Evolutionary conservation across 257 asterid genomes (phyloP), one percentile per base, ranked within the genome.

Genomic region (Scutellaria galericulata): DNA sequence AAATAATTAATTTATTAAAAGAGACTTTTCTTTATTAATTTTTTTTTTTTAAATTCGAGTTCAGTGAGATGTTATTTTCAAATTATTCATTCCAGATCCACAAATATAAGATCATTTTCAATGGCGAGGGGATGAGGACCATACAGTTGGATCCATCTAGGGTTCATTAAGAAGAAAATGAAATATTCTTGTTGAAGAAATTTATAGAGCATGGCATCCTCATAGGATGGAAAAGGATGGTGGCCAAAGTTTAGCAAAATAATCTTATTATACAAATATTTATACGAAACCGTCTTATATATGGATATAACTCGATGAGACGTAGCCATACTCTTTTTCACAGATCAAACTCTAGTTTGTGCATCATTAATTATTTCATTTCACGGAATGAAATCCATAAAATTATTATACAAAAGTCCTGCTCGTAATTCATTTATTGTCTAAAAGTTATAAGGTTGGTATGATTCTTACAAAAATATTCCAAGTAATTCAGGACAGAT

Each of bases 111-210:
- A 73, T 73, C 78, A 74, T 76, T 79, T 73, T 77, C 70, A 71
- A 18, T 48, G 67, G 73, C 14, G 55, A 59, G 62, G 66, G 41
- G 73, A 83, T 65, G 72, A 73, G 89, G 82, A 84, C 82, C 82
- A 81, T 79, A 85, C 86, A 80, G 86, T 85, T 85, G 89, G 83
- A 85, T 82, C 86, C 86, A 80, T 75, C 86, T 62, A 84, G 70
- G 80, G 76, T 74, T 79, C 82, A 77, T 82, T 82, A 82, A 82
- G 80, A 80, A 59, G 89, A 82, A 85, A 82, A 75, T 79, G 89
- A 85, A 77, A 85, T 80, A 71, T 84, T 84, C 83, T 77, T 81
- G 77, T 68, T 77, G 81, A 75, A 48, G 20, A 67, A 73, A 77
- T 79, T 73, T 74, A 80, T 83, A 75, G 79, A 48, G 78, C 81